Evolutionary conservation across 331 rosid species (phyloP), one percentile per base, ranked within the genome.

Genomic region (Rosa hybrid): DNA sequence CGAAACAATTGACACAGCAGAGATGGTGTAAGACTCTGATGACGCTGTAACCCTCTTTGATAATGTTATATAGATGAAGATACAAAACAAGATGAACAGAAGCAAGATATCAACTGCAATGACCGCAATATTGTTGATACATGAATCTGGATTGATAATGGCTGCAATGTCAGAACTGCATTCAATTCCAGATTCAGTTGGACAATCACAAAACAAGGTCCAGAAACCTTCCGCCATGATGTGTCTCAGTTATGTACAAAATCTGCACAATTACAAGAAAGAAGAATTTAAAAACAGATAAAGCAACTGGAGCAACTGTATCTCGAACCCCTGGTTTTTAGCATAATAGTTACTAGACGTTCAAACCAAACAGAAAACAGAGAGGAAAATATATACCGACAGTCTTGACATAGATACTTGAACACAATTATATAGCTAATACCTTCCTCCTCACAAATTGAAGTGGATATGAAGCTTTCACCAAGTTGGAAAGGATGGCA

Each of bases 81-180:
- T 18, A 69, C 71, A 79, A 9, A 79, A 75, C 34, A 79, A 75
- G 7, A 75, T 69, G 38, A 74, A 30, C 8, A 83, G 73, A 59
- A 83, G 78, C 23, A 83, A 82, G 39, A 60, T 51, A 70, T 75
- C 74, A 14, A 70, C 72, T 14, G 79, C 78, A 64, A 72, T 53
- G 30, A 80, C 72, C 76, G 65, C 48, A 77, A 57, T 20, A 34
- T 72, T 80, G 68, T 80, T 77, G 77, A 56, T 45, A 54, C 87
- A 80, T 71, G 87, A 76, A 49, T 65, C 53, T 34, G 78, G 76
- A 41, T 70, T 16, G 75, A 71, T 27, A 8, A 84, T 21, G 75
- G 84, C 57, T 34, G 20, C 44, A 70, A 84, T 30, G 2, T 21
- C 76, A 2, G 51, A 76, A 76, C 48, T 45, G 84, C 83, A 78